phyloP scores from a whole-genome alignment of 2,329 filamentous ascomycete species.

The Aureobasidium sp. region DNA sequence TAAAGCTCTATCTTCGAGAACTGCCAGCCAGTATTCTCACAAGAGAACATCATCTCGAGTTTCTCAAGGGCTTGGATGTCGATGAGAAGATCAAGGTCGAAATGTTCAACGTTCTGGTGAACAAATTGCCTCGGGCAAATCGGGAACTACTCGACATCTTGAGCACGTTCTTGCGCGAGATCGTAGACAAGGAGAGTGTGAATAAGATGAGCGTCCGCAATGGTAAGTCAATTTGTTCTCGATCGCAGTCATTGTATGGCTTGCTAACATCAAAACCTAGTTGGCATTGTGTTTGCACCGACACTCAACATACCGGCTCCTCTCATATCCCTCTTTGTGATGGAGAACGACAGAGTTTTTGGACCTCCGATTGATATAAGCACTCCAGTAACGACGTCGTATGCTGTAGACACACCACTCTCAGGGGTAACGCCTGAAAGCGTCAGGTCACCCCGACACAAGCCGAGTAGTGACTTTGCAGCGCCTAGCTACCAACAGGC shows the following conservation, averaged over 20 bases:
- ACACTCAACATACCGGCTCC: slow-evolving; percentile 94
- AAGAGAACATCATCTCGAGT: slow-evolving; percentile 81
- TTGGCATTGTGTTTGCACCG: slow-evolving; percentile 96
- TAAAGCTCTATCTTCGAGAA: slow-evolving; percentile 92
- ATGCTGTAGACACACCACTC: slow-evolving; percentile 11
- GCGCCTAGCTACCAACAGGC: slow-evolving; percentile 38
- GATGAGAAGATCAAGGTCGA: slow-evolving; percentile 69
- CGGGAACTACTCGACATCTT: slow-evolving; percentile 75
- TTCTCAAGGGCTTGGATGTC: slow-evolving; percentile 65
- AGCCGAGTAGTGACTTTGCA: slow-evolving; percentile 61
- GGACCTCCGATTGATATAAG: slow-evolving; percentile 56
- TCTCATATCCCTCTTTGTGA: slow-evolving; percentile 87
- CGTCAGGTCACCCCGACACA: slow-evolving; percentile 56
- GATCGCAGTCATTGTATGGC: not conserved
- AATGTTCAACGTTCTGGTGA: slow-evolving; percentile 69
- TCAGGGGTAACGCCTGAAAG: slow-evolving; percentile 43
- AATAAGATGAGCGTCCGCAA: slow-evolving; percentile 99
- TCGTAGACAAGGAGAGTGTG: slow-evolving; percentile 79
- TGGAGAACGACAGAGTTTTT: slow-evolving; percentile 84
- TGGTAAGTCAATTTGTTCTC: slow-evolving; percentile 29
- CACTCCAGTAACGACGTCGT: slow-evolving; percentile 12
- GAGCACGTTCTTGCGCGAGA: slow-evolving; percentile 80
- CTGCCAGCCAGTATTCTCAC: slow-evolving; percentile 87
- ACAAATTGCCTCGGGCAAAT: slow-evolving; percentile 73
- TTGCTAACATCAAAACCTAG: slow-evolving; percentile 32